Evolutionary conservation across 1,139 yeast species (phyloP).

Genomic region (Magnusiomyces tetraspermus): DNA sequence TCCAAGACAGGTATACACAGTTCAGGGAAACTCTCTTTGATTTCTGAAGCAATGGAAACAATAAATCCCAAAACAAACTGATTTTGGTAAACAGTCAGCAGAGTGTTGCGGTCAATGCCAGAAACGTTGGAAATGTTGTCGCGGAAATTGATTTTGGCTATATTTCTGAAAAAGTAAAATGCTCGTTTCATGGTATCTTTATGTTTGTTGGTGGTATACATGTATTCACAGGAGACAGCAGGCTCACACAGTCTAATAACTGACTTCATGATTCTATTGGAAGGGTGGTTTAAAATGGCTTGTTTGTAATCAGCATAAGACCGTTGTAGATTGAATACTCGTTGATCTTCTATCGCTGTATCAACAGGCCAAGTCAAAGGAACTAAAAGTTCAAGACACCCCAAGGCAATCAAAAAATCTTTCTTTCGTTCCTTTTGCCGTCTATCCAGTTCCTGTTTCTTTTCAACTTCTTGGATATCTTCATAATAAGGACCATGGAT

Average conservation of each 20-base stretch:
- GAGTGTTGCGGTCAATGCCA: constrained; percentile 26
- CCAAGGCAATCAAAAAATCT: constrained; percentile 53
- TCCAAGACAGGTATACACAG: constrained; percentile 63
- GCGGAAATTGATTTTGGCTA: constrained; percentile 67
- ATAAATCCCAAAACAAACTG: constrained; percentile 68
- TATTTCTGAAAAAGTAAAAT: constrained; percentile 63
- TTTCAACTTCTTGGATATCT: neutral
- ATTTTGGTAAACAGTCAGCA: constrained; percentile 47
- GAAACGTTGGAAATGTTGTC: constrained; percentile 21
- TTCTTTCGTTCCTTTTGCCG: constrained; percentile 17
- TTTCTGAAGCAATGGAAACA: constrained; percentile 55
- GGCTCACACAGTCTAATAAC: constrained; percentile 63
- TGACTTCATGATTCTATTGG: constrained; percentile 59
- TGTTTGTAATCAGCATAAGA: constrained; percentile 68
- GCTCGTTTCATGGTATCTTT: constrained; percentile 64
- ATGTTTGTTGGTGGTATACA: constrained; percentile 59
- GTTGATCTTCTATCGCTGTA: constrained; percentile 43
- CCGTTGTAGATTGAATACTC: constrained; percentile 51
- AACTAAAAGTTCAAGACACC: constrained; percentile 70
- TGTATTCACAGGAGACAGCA: constrained; percentile 43
- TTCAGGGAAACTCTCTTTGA: constrained; percentile 55
- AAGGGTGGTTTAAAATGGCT: constrained; percentile 47
- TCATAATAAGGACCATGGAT: constrained; percentile 8
- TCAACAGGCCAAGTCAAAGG: constrained; percentile 78
- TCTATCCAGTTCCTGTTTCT: constrained; percentile 11